phyloP scores from a whole-genome alignment of 768 basidiomycete species.

The Phaeotremella fagi region DNA sequence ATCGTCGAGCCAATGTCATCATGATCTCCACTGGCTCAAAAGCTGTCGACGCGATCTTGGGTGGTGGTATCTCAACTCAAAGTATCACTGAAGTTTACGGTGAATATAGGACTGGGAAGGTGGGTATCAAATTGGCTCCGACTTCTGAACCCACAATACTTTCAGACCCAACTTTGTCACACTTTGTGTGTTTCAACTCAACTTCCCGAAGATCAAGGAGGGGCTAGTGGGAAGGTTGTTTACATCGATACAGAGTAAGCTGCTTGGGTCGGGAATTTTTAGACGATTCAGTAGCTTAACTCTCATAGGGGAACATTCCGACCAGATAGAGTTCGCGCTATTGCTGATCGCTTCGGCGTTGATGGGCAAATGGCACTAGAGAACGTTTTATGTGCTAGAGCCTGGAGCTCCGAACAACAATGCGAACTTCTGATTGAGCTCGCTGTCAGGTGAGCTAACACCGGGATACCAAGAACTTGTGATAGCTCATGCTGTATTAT shows the following conservation, averaged over 20 bases:
- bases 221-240: constrained; percentile 67
- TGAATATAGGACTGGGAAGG: constrained; percentile 80
- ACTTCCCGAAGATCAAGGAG: constrained; percentile 81
- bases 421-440: constrained; percentile 45
- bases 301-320: constrained; percentile 57
- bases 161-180: constrained; percentile 83
- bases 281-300: background rate
- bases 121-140: constrained; percentile 10
- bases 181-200: constrained; percentile 90
- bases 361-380: constrained; percentile 66
- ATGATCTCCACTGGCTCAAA: constrained; percentile 91
- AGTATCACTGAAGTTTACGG: constrained; percentile 96
- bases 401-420: constrained; percentile 39
- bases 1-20: constrained; percentile 61
- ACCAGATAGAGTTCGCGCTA: constrained; percentile 82
- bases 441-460: constrained; percentile 39
- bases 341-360: constrained; percentile 92
- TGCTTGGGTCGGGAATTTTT: background rate
- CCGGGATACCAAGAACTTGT: background rate
- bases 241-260: constrained; percentile 48
- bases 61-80: constrained; percentile 86
- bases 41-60: constrained; percentile 77
- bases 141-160: background rate
- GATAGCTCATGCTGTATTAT: constrained; percentile 48
- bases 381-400: constrained; percentile 79